These are phyloP conservation scores for Candida koratica DNA, from an alignment of 805 yeast genomes.

Conservation along the genomic window DNA sequence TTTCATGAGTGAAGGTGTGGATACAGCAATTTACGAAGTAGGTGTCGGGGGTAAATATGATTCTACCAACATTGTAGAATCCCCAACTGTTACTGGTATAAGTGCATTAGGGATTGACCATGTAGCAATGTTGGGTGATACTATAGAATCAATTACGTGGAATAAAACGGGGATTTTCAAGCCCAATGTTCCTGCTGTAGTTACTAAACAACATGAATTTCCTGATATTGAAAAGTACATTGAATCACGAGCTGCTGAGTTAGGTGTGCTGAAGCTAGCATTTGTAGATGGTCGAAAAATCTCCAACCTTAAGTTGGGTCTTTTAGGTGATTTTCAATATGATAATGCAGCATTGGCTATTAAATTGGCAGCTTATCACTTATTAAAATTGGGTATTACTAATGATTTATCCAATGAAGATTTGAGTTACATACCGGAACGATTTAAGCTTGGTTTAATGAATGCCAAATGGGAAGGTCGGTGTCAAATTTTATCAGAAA, in stretches of 20 bases:
- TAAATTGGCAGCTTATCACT: conserved; percentile 59
- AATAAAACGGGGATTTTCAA: conserved; percentile 94
- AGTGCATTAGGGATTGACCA: conserved; percentile 90
- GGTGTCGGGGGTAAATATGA: conserved; percentile 98
- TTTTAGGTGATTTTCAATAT: conserved; percentile 80
- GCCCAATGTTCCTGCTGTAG: conserved; percentile 59
- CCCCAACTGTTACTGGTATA: conserved; percentile 83
- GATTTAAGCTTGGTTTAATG: conserved; percentile 57
- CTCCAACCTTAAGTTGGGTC: conserved; percentile 52
- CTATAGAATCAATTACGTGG: conserved; percentile 90
- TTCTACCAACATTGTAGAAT: conserved; percentile 82
- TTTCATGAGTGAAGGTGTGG: conserved; percentile 82
- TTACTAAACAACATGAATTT: conserved; percentile 50
- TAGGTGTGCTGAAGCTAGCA: conserved; percentile 39
- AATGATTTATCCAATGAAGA: conserved; percentile 19
- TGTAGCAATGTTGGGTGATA: conserved; percentile 77
- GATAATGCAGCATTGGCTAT: conserved; percentile 87
- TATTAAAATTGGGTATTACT: conserved; percentile 45
- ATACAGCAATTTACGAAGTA: conserved; percentile 92
- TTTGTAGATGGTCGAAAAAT: conserved; percentile 45
- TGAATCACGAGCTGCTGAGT: conserved; percentile 65
- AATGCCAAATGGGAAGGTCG: conserved; percentile 91
- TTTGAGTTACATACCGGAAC: conserved; percentile 40
- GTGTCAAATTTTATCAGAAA: conserved; percentile 62
- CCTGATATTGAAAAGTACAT: conserved; percentile 55